These are phyloP conservation scores for Tricholoma sp. DNA, from an alignment of 768 basidiomycete genomes.

Conservation along the genomic window DNA sequence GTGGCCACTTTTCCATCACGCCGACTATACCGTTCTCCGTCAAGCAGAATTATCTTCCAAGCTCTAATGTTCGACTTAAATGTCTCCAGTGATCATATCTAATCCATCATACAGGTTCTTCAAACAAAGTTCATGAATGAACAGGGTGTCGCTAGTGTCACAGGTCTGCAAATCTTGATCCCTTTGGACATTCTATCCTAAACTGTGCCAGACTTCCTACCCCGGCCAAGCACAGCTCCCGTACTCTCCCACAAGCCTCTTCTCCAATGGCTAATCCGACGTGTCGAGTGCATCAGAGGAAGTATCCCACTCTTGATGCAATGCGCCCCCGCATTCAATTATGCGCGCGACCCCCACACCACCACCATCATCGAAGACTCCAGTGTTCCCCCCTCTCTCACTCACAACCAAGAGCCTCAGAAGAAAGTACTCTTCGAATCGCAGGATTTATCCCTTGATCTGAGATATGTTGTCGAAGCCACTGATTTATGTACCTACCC, in stretches of 20 bases:
- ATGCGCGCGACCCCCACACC: constrained; percentile 73
- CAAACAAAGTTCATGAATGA: constrained; percentile 93
- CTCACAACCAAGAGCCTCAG: constrained; percentile 22
- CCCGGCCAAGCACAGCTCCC: constrained; percentile 46
- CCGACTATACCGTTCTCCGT: constrained; percentile 64
- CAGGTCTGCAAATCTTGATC: constrained; percentile 41
- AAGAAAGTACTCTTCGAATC: constrained; percentile 63
- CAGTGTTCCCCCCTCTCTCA: constrained; percentile 16
- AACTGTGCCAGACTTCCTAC: constrained; percentile 63
- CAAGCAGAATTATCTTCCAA: constrained; percentile 81
- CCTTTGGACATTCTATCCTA: neutral
- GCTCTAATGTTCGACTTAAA: constrained; percentile 57
- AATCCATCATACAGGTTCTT: constrained; percentile 48
- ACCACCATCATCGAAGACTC: constrained; percentile 52
- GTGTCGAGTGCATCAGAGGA: constrained; percentile 86
- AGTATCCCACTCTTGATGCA: constrained; percentile 75
- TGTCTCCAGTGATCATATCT: constrained; percentile 1
- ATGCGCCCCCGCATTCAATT: constrained; percentile 96
- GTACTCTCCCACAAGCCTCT: constrained; percentile 47
- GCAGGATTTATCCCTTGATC: constrained; percentile 56
- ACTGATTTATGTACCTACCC: constrained; percentile 20
- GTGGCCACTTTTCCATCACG: constrained; percentile 89
- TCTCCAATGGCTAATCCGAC: constrained; percentile 80
- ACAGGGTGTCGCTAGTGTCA: constrained; percentile 79
- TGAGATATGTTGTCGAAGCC: constrained; percentile 68